phyloP scores from a whole-genome alignment of 371 early-diverging fungal genomes.

The Haplosporangium sp. region DNA sequence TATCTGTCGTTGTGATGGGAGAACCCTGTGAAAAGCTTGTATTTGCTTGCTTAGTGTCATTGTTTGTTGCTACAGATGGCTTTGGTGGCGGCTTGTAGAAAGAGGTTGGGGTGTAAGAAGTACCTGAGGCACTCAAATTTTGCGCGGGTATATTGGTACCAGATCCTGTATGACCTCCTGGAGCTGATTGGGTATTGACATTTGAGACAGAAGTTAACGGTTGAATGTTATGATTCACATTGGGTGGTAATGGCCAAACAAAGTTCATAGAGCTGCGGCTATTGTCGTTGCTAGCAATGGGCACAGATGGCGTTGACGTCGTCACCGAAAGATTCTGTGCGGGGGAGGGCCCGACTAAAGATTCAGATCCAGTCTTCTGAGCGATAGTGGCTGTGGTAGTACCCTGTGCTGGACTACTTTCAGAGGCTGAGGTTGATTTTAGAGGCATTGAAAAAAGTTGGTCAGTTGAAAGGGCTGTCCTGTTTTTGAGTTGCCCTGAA shows the following conservation, averaged over 20 bases:
- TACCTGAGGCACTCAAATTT: not conserved
- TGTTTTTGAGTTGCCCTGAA: conserved; percentile 13
- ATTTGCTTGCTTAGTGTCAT: not conserved
- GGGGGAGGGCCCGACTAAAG: not conserved
- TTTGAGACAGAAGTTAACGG: not conserved
- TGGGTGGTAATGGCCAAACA: conserved; percentile 32
- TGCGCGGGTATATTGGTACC: conserved; percentile 8
- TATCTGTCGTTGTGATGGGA: not conserved
- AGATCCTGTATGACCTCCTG: not conserved
- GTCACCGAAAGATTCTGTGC: not conserved
- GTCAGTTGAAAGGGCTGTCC: not conserved
- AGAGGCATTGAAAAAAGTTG: not conserved
- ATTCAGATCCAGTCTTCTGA: not conserved
- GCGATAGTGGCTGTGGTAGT: not conserved
- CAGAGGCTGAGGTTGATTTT: too few relatives aligned
- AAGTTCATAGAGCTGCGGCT: conserved; percentile 2
- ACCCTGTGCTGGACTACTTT: too few relatives aligned
- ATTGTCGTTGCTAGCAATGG: conserved; percentile 4
- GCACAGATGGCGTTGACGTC: not conserved
- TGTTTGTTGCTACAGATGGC: not conserved
- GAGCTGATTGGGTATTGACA: not conserved
- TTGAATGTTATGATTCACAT: not conserved
- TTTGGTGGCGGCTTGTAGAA: not conserved
- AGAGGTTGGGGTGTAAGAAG: not conserved
- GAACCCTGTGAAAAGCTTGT: not conserved